Percentiles rank a stretch among this genome's conserved stretches.
Conservation (phyloP, 2,329 filamentous ascomycete genomes). For the Bipolaris gigantea region DNA sequence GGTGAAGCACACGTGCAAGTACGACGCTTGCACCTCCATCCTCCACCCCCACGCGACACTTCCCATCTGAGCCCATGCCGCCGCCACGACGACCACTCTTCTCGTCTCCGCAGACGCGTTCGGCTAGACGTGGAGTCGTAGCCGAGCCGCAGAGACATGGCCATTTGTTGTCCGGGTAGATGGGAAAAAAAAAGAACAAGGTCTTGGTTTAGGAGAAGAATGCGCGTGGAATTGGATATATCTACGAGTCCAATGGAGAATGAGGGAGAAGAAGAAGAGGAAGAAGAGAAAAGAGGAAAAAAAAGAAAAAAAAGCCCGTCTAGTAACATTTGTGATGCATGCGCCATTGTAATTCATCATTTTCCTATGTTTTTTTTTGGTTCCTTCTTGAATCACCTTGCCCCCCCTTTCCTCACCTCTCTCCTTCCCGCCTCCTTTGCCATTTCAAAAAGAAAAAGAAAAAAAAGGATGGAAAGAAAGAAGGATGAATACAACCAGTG, state of each 20-base stretch:
- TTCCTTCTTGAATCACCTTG: background rate
- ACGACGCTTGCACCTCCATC: no score
- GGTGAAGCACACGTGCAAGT: no score
- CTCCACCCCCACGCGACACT: background rate
- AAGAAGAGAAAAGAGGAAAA: background rate
- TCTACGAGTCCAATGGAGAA: slow-evolving; percentile 11
- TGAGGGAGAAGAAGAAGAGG: background rate
- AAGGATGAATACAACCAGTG: background rate
- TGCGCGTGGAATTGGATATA: slow-evolving; percentile 13
- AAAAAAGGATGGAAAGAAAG: background rate
- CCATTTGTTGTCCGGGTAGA: no score
- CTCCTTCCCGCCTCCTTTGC: no score
- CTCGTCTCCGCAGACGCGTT: no score
- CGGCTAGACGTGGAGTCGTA: no score
- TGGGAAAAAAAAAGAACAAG: no score
- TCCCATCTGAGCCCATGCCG: background rate
- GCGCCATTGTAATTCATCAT: slow-evolving; percentile 2
- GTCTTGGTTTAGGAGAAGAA: background rate
- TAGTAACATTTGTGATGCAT: slow-evolving; percentile 4
- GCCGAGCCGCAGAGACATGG: no score
- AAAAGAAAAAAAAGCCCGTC: background rate
- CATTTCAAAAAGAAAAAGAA: background rate
- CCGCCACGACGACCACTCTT: no score
- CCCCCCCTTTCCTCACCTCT: background rate
- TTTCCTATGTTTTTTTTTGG: background rate